Evolutionary conservation across 305 asterid species (phyloP), one percentile per base, ranked within the genome.

Genomic region (Fraxinus sp.): DNA sequence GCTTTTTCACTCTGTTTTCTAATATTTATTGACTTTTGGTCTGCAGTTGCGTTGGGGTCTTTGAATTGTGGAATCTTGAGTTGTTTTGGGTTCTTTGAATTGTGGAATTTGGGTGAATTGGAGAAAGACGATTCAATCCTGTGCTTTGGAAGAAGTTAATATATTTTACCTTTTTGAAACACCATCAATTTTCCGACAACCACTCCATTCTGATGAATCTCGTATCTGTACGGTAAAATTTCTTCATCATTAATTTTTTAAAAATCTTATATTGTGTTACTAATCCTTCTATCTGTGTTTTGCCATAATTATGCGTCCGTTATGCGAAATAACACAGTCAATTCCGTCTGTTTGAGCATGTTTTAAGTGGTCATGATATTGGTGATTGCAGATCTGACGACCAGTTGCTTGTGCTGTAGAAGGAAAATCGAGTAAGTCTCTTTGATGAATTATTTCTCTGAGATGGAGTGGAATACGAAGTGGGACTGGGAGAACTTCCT

Each of bases 401-500:
- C 46, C 57, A 22, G 80, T 83, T 81, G 79, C 43, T 85, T 77
- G 85, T 81, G 88, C 89, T 49, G 75, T 80, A 78, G 78, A 77
- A 32, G 83, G 24, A 59, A 82, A 37, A 79, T 84, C 78, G 81
- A 77, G 77, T 75, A 77, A 37, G 81, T 72, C 49, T 46, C 79
- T 74, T 85, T 75, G 36, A 84, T 86, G 91, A 89, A 85, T 84
- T 86, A 74, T n/a, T 85, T 85, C 14, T 73, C 87, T 80, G 95
- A 89, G 87, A 95, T 92, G 95, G 98, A 93, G 85, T 92, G 64
- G 64, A 52, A 83, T 82, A 79, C 91, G 1, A 91, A 89, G 91
- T 94, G 97, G 95, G 98, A 90, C 79, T 95, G 93, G 97, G 97
- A 92, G 16, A 92, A 88, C 85, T 64, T 91, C 16, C 94, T 78